A percentile compares a stretch with the other conserved stretches of the same genome.
These are phyloP conservation scores for Melanogaster broomeanus DNA, from an alignment of 768 basidiomycete species.

Conservation along the genomic window DNA sequence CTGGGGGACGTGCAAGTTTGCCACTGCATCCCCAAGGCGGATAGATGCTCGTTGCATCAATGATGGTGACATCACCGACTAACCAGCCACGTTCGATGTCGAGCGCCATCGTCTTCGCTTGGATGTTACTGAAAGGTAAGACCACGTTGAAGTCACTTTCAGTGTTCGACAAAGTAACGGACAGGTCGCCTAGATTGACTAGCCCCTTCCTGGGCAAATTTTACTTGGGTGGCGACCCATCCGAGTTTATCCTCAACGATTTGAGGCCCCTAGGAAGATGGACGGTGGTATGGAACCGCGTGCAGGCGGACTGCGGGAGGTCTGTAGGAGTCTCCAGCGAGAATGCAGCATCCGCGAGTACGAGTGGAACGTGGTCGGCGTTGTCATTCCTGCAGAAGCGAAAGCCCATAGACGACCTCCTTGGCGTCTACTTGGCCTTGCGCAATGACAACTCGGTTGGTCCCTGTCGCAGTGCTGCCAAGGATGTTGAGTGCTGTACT, in stretches of 20 bases:
- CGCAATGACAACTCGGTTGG: constrained; percentile 48
- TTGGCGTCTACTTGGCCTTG: constrained; percentile 42
- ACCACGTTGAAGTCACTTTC: constrained; percentile 33
- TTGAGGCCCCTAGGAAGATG: constrained; percentile 36
- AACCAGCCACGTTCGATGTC: constrained; percentile 62
- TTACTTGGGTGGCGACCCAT: constrained; percentile 48
- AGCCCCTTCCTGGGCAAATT: constrained; percentile 46
- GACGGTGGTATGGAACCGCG: constrained; percentile 56
- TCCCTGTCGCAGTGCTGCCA: constrained; percentile 37
- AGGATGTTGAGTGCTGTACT: neutral
- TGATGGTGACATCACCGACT: constrained; percentile 56
- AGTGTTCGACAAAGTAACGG: constrained; percentile 48
- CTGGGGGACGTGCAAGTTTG: constrained; percentile 51
- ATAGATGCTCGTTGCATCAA: constrained; percentile 39
- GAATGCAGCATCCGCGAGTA: neutral
- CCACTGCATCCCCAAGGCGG: constrained; percentile 50
- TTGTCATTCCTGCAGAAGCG: constrained; percentile 37
- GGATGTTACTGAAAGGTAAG: constrained; percentile 46
- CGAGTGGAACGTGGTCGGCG: constrained; percentile 38
- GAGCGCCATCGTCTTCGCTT: constrained; percentile 40
- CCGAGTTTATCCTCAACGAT: too few species aligned
- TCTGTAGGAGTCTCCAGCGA: constrained; percentile 28
- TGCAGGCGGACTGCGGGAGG: constrained; percentile 36
- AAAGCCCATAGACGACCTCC: constrained; percentile 52
- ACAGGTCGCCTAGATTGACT: constrained; percentile 38